phyloP scores from a whole-genome alignment of 805 yeast species.

The Grigorovia humatica region DNA sequence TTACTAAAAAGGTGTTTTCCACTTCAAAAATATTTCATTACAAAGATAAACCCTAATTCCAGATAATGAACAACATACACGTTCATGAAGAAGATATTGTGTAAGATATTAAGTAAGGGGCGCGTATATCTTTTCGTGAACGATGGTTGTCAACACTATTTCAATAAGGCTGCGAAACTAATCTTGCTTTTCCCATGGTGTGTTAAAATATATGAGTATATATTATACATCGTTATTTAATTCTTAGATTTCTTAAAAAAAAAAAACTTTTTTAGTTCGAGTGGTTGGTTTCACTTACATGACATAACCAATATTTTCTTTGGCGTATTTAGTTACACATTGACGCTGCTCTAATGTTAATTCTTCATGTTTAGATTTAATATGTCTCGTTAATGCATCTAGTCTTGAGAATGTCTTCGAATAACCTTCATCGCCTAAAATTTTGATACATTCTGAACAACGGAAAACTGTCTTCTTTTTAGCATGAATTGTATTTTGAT shows the following conservation, averaged over 20 bases:
- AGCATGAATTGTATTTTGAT: constrained; percentile 94
- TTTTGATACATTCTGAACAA: constrained; percentile 67
- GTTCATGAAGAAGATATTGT: too few species aligned
- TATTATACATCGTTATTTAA: too few species aligned
- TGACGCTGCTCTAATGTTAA: constrained; percentile 46
- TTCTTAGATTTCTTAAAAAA: too few species aligned
- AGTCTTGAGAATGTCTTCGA: constrained; percentile 84
- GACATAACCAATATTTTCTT: constrained; percentile 59
- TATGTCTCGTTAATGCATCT: constrained; percentile 90
- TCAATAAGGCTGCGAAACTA: background rate
- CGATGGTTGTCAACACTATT: background rate
- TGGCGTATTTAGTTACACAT: constrained; percentile 63
- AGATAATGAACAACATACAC: too few species aligned
- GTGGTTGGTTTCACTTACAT: background rate
- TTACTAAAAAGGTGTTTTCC: background rate
- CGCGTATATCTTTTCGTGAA: too few species aligned
- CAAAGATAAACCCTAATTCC: too few species aligned
- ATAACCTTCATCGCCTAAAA: constrained; percentile 32
- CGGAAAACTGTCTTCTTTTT: constrained; percentile 73
- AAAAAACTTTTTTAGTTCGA: too few species aligned
- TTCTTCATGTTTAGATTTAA: constrained; percentile 75
- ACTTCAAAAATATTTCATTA: too few species aligned
- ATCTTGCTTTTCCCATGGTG: background rate
- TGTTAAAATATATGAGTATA: too few species aligned
- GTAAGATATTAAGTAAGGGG: too few species aligned